Evolutionary conservation across 352 stramenopile genomes (phyloP), one percentile per base, ranked within the genome.

Genomic region (Discostella stelligera): DNA sequence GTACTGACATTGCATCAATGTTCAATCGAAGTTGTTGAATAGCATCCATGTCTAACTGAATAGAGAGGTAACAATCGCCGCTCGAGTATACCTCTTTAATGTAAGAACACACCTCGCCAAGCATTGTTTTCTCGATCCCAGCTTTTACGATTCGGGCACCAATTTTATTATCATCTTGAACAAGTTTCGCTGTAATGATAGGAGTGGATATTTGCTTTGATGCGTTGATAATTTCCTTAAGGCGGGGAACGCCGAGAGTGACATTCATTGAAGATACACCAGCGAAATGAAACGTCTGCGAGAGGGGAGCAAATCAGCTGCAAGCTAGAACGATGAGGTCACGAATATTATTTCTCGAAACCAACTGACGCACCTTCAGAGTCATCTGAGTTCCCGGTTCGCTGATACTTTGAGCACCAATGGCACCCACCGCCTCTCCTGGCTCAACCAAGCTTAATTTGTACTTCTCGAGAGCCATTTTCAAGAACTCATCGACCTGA

Each of bases 261-360:
- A 99, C 97, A 89, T 99, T 99, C 97, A 99, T 99, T 66, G 94
- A 98, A 23, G 97, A 98, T 54, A 99, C 97, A 83, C 97, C 97
- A 44, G 96, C 97, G 91, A 99, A 99, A 89, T 99, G 97, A 82
- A 99, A 99, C 21, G 97, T 99, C 84, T 99, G 98, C 93, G 97
- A 46, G 54, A 13, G 37, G 13, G 37, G 7, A 44, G 11, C 2
- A 44, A 44, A 14, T 2, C 37, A 44, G 37, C 1, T 10, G 7
- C 13, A 44, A 44, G 7, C 13, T 44, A 44, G 37, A 44, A 44
- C 11, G 7, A 10, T 8, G 37, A 3, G 13, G 13, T 13, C 37
- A 44, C 13, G 11, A 3, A 44, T 44, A 10, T 44, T 44, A 14
- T 44, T 16, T 30, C 60, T 48, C 49, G 49, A n/a, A 52, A 56